Evolutionary conservation across 768 basidiomycete species (phyloP), one percentile per base, ranked within the genome.

Genomic region (Termitomyces heimii): DNA sequence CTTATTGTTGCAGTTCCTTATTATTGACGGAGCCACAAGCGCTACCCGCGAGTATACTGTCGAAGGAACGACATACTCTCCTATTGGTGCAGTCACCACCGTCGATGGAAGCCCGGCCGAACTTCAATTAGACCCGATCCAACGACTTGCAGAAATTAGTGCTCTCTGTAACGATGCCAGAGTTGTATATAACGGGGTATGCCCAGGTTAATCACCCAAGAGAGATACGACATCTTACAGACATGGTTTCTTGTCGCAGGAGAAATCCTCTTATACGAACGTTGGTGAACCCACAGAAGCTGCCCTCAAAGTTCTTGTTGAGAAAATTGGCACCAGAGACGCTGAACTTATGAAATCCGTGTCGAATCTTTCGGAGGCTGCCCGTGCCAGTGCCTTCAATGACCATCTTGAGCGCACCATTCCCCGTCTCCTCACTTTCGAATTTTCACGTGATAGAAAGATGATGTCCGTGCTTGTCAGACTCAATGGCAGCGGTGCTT

Each of bases 231-330:
- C 51, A 24, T 53, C 37, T 46, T 13, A 53, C n/a, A 32, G n/a
- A 32, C 20, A 20, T 37, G 14, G 8, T 50, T 49, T 35, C 29
- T 45, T 43, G 6, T n/a, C 31, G 48, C 64, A 95, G 92, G 92
- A 96, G 26, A 94, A 89, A 68, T 77, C 79, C 29, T 60, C 75
- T 0, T 98, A 96, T 69, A 70, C 78, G 48, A 94, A 90, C 66
- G 82, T 99, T 47, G 96, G 96, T 26, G 96, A 98, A 74, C 96
- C 96, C 14, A 99, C 96, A 1, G 96, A 99, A 72, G 96, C 96
- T 4, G 96, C 96, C 0, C 80, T 99, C 55, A 94, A 91, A 71
- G 94, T 97, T 43, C 82, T 98, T 18, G 92, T 83, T 24, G 96
- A 99, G 76, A 99, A 98, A 76, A 82, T 98, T 55, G 93, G 89